Conservation (phyloP, 805 yeast genomes). For the Ogataea paradorogensis region DNA sequence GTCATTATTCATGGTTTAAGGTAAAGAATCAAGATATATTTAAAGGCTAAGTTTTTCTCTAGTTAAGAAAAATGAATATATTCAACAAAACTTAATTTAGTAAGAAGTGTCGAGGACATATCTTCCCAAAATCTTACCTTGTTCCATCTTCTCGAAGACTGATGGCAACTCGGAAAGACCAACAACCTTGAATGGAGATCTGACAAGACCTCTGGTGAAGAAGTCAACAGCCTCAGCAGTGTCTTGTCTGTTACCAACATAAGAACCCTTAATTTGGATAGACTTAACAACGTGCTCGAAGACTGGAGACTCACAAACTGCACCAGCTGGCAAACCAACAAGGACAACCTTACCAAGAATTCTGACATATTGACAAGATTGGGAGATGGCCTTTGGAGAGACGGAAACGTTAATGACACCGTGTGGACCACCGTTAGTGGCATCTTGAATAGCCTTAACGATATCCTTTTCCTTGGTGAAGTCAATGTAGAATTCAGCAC, state of each 20-base stretch:
- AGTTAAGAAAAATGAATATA: constrained; percentile 4
- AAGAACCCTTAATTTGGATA: constrained; percentile 72
- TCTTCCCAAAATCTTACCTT: constrained; percentile 85
- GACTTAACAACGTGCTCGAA: constrained; percentile 73
- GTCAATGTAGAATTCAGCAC: constrained; percentile 65
- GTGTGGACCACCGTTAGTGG: constrained; percentile 55
- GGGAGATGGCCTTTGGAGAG: constrained; percentile 48
- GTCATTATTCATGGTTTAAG: constrained; percentile 2
- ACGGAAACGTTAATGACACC: constrained; percentile 67
- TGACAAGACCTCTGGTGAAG: constrained; percentile 62
- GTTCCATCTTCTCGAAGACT: constrained; percentile 74
- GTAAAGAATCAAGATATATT: not conserved
- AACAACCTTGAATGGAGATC: constrained; percentile 66
- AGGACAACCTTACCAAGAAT: constrained; percentile 58
- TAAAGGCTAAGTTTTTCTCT: not conserved
- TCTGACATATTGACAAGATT: constrained; percentile 59
- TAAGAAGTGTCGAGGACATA: constrained; percentile 78
- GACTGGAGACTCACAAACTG: constrained; percentile 65
- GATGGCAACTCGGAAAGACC: constrained; percentile 68
- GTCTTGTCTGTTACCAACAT: constrained; percentile 88
- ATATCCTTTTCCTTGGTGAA: constrained; percentile 43
- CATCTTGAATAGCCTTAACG: constrained; percentile 38
- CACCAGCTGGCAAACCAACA: constrained; percentile 77
- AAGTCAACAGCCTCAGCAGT: constrained; percentile 74
- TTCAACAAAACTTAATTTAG: constrained; percentile 29